These are phyloP conservation scores for Plenodomus biglobosus DNA, from an alignment of 2,329 filamentous ascomycete species.

Conservation along the genomic window DNA sequence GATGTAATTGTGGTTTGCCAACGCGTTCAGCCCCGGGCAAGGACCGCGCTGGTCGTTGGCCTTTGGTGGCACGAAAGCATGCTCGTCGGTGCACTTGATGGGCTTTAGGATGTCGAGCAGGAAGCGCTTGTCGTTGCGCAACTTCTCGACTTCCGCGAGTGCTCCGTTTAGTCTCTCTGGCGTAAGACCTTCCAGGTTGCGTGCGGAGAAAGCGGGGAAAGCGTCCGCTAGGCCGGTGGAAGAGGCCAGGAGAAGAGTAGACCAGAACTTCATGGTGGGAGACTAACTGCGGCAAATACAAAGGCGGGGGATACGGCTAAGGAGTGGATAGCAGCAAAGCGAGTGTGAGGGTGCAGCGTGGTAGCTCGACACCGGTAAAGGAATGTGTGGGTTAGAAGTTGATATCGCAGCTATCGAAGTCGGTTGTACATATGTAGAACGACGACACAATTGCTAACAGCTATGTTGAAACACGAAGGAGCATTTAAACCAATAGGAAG, in stretches of 20 bases:
- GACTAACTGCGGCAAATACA: constrained; percentile 1
- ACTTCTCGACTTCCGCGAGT: constrained; percentile 10
- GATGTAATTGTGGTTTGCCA: constrained; percentile 44
- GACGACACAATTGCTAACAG: background rate
- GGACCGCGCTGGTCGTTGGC: constrained; percentile 46
- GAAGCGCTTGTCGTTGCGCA: constrained; percentile 13
- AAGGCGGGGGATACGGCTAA: background rate
- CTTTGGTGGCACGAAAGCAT: constrained; percentile 40
- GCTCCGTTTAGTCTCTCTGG: constrained; percentile 15
- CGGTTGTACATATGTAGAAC: background rate
- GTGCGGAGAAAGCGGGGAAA: constrained; percentile 14
- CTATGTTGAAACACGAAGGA: background rate
- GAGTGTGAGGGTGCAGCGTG: background rate
- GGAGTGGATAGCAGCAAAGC: constrained; percentile 1
- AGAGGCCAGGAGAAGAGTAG: constrained; percentile 13
- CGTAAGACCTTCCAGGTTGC: constrained; percentile 7
- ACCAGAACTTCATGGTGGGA: constrained; percentile 18
- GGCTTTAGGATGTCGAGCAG: constrained; percentile 26
- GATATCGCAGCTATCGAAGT: background rate
- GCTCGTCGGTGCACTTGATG: constrained; percentile 25
- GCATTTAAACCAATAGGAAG: background rate
- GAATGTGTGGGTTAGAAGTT: background rate
- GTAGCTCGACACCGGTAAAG: background rate
- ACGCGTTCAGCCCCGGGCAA: constrained; percentile 47
- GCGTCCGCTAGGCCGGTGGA: constrained; percentile 7